Percentiles rank a stretch among this genome's conserved stretches.
phyloP scores from a whole-genome alignment of 805 yeast genomes.

The Candida ficus region DNA sequence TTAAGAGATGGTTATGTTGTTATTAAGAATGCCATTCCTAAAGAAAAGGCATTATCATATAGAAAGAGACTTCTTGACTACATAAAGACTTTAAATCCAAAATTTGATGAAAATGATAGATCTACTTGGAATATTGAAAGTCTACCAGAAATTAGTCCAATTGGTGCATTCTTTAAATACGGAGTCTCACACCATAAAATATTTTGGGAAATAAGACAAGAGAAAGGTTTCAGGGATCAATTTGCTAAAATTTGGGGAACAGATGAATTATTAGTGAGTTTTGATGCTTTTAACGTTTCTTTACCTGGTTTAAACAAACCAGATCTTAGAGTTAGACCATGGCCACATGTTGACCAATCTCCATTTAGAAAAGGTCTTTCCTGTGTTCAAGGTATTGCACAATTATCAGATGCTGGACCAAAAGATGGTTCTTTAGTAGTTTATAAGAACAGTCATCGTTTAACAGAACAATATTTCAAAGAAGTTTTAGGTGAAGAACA shows the following conservation, averaged over 20 bases:
- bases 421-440: constrained; percentile 31
- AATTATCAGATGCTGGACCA: constrained; percentile 22
- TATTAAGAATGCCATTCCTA: constrained; percentile 26
- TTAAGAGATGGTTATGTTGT: constrained; percentile 27
- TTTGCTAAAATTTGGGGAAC: constrained; percentile 30
- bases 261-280: constrained; percentile 29
- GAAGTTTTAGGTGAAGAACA: constrained; percentile 11
- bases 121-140: constrained; percentile 27
- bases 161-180: constrained; percentile 18
- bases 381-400: constrained; percentile 32
- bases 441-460: constrained; percentile 22
- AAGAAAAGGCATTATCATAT: constrained; percentile 22
- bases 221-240: constrained; percentile 23
- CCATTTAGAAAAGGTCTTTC: constrained; percentile 27
- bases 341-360: constrained; percentile 33
- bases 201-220: constrained; percentile 30
- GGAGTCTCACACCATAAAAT: constrained; percentile 27
- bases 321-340: constrained; percentile 11
- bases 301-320: constrained; percentile 23
- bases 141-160: constrained; percentile 23
- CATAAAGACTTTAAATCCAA: constrained; percentile 19
- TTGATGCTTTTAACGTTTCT: constrained; percentile 28
- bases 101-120: constrained; percentile 22
- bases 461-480: constrained; percentile 24
- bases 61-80: constrained; percentile 21